Conservation (phyloP, 768 basidiomycete species). For the Piloderma croceum region DNA sequence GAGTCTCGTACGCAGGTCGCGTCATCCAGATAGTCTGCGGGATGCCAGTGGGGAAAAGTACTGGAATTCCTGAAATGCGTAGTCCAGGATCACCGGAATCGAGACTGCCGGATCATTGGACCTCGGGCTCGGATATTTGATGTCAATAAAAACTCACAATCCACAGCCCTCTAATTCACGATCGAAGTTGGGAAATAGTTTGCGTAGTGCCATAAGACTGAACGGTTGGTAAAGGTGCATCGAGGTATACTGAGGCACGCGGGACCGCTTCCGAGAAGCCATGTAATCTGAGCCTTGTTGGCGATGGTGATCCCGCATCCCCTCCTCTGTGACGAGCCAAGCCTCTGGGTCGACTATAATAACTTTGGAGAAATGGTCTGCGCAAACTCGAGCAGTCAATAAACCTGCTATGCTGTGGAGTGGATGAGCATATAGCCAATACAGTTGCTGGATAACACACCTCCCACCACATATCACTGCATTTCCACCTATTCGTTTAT, state of each 20-base stretch:
- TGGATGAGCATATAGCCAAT: not conserved
- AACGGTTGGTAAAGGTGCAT: constrained; percentile 3
- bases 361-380: constrained; percentile 23
- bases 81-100: too few relatives aligned
- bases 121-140: too few relatives aligned
- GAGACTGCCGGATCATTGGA: too few relatives aligned
- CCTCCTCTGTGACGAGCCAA: constrained; percentile 13
- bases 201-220: constrained; percentile 6
- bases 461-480: constrained; percentile 24
- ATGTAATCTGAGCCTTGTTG: too few relatives aligned
- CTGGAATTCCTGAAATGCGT: too few relatives aligned
- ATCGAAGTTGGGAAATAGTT: constrained; percentile 18
- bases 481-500: constrained; percentile 16
- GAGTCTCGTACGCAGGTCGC: constrained; percentile 14
- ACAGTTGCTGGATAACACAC: constrained; percentile 5
- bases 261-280: constrained; percentile 9
- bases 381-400: constrained; percentile 20
- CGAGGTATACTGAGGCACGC: constrained; percentile 14
- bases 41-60: not conserved
- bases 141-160: too few relatives aligned
- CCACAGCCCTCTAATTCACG: constrained; percentile 7
- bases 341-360: constrained; percentile 23
- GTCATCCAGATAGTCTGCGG: constrained; percentile 7
- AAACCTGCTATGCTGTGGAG: constrained; percentile 20
- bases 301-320: constrained; percentile 2